Conservation (phyloP, 768 basidiomycete species). For the Pholiota microspora region DNA sequence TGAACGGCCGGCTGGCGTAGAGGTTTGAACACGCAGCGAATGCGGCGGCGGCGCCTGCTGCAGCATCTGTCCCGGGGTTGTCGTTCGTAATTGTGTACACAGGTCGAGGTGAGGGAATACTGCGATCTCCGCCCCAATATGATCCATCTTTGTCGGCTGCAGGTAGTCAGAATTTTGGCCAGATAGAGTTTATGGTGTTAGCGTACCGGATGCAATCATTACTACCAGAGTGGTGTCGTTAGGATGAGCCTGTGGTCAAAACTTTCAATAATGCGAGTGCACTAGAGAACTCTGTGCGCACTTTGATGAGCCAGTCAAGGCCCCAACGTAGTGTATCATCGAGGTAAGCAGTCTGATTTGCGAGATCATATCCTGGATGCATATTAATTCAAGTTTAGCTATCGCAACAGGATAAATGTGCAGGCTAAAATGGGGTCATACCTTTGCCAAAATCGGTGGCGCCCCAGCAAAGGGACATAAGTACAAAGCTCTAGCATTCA, state of each 20-base stretch:
- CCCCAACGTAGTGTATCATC: constrained; percentile 91
- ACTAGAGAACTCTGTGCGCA: constrained; percentile 24
- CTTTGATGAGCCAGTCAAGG: constrained; percentile 90
- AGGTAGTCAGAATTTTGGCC: constrained; percentile 1
- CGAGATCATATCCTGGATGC: constrained; percentile 68
- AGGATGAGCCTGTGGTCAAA: constrained; percentile 68
- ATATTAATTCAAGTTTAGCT: not conserved
- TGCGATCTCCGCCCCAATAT: constrained; percentile 89
- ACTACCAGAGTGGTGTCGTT: constrained; percentile 70
- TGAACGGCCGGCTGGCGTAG: constrained; percentile 63
- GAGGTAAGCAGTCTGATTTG: constrained; percentile 89
- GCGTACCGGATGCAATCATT: constrained; percentile 66
- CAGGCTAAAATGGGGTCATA: constrained; percentile 24
- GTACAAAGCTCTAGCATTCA: constrained; percentile 59
- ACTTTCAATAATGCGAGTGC: not conserved
- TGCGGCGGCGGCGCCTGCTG: constrained; percentile 80
- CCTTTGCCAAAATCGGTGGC: constrained; percentile 82
- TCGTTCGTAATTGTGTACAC: constrained; percentile 78
- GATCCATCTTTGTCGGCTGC: constrained; percentile 61
- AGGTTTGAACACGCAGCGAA: constrained; percentile 85
- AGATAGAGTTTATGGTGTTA: not conserved
- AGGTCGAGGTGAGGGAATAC: constrained; percentile 72
- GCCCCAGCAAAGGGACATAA: constrained; percentile 91
- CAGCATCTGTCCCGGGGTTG: constrained; percentile 87
- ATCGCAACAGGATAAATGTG: no score